Evolutionary conservation across 331 rosid genomes (phyloP).

Genomic region (Acacia pycnantha): DNA sequence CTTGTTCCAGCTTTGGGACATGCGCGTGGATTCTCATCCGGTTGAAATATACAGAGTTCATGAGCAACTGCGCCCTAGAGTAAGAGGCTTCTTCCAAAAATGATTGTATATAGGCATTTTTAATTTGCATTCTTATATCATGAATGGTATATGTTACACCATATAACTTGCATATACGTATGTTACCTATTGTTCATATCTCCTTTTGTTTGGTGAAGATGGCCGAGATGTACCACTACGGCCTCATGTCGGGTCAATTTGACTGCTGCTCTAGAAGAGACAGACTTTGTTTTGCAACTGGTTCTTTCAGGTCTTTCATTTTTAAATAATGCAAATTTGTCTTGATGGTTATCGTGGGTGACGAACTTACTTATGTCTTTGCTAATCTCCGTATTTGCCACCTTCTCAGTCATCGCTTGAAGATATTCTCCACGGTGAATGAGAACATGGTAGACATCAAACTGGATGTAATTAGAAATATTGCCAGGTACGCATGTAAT

Average conservation of each 20-base stretch:
- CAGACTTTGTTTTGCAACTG: conserved; percentile 64
- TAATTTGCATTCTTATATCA: background rate
- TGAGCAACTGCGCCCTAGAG: conserved; percentile 66
- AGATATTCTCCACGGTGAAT: conserved; percentile 44
- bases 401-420: conserved; percentile 51
- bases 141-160: background rate
- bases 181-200: background rate
- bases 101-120: no score
- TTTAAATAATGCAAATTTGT: conserved; percentile 5
- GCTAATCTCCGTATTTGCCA: background rate
- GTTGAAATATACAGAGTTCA: conserved; percentile 58
- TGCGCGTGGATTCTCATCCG: conserved; percentile 63
- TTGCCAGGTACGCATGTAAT: background rate
- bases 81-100: conserved; percentile 2
- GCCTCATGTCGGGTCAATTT: conserved; percentile 64
- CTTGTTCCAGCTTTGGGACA: conserved; percentile 68
- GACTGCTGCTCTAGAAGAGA: conserved; percentile 66
- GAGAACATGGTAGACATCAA: conserved; percentile 45
- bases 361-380: conserved; percentile 19
- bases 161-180: background rate
- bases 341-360: background rate
- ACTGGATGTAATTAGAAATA: conserved; percentile 34
- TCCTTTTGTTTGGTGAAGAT: conserved; percentile 35
- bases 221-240: conserved; percentile 61
- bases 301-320: conserved; percentile 58